phyloP scores from a whole-genome alignment of 2,329 filamentous ascomycete genomes.

The Alternaria tenuissima region DNA sequence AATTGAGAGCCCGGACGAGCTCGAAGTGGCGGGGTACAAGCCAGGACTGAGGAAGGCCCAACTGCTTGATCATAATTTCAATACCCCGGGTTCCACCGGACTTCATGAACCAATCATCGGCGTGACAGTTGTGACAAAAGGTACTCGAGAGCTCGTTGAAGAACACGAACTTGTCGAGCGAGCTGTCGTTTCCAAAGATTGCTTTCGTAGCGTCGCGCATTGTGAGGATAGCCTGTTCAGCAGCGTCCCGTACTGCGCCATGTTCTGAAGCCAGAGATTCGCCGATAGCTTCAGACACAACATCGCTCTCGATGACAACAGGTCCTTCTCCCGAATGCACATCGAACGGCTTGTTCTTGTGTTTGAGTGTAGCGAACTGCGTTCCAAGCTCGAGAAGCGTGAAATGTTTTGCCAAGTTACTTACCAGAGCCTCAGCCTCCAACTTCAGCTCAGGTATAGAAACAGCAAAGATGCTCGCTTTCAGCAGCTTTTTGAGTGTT shows the following conservation, averaged over 20 bases:
- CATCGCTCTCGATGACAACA: conserved; percentile 83
- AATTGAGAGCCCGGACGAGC: conserved; percentile 89
- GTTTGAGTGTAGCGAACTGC: conserved; percentile 81
- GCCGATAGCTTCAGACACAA: conserved; percentile 87
- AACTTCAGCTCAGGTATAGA: conserved; percentile 82
- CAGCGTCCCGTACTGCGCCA: conserved; percentile 79
- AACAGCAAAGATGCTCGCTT: conserved; percentile 84
- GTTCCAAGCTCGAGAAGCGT: conserved; percentile 88
- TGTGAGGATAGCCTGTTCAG: conserved; percentile 77
- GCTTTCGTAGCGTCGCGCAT: conserved; percentile 78
- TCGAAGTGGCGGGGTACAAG: conserved; percentile 83
- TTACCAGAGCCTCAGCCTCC: conserved; percentile 77
- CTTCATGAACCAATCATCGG: conserved; percentile 99
- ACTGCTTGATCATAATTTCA: conserved; percentile 81
- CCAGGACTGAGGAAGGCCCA: conserved; percentile 86
- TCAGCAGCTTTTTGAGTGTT: conserved; percentile 84
- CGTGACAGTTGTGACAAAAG: conserved; percentile 94
- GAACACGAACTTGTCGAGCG: conserved; percentile 80
- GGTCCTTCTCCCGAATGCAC: conserved; percentile 86
- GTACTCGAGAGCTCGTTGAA: conserved; percentile 83
- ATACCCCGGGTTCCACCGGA: conserved; percentile 92
- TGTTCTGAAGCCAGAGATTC: conserved; percentile 90
- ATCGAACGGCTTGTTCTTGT: conserved; percentile 80
- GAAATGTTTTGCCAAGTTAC: conserved; percentile 87
- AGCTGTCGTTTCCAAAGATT: conserved; percentile 78